phyloP scores from a whole-genome alignment of 2,329 filamentous ascomycete species.

The Trichoderma brevicompactum region DNA sequence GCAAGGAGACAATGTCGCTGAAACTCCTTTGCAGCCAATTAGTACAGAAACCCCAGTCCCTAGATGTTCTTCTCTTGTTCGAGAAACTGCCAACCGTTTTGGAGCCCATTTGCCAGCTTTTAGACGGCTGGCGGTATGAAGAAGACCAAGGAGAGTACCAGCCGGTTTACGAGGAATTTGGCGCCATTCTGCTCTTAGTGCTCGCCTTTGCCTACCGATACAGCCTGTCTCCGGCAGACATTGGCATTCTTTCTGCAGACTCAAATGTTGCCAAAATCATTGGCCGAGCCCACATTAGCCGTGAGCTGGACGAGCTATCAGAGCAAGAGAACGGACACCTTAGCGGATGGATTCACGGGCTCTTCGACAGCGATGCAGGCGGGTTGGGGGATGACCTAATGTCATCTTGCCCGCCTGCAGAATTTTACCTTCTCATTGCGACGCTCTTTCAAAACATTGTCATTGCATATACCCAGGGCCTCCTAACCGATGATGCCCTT shows the following conservation, averaged over 20 bases:
- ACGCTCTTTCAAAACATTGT: conserved; percentile 78
- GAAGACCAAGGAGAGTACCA: conserved; percentile 85
- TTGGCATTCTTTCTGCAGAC: conserved; percentile 62
- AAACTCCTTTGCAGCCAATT: conserved; percentile 74
- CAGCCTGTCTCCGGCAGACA: conserved; percentile 64
- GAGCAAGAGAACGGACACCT: conserved; percentile 69
- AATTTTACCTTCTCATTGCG: conserved; percentile 79
- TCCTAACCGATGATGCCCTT: conserved; percentile 69
- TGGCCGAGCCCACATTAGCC: conserved; percentile 60
- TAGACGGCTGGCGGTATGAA: conserved; percentile 81
- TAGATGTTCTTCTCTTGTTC: conserved; percentile 79
- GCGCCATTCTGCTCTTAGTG: conserved; percentile 73
- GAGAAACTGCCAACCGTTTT: conserved; percentile 71
- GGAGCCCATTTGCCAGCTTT: conserved; percentile 71
- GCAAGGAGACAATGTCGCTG: conserved; percentile 79
- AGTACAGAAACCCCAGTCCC: conserved; percentile 70
- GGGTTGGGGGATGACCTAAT: conserved; percentile 80
- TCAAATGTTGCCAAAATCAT: conserved; percentile 73
- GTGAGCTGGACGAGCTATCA: conserved; percentile 62
- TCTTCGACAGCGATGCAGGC: conserved; percentile 74
- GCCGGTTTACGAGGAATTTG: conserved; percentile 85
- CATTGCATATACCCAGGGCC: conserved; percentile 67
- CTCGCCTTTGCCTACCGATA: conserved; percentile 79
- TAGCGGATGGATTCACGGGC: conserved; percentile 74
- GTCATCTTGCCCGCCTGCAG: conserved; percentile 79